Percentiles rank a stretch among this genome's conserved stretches.
These are phyloP conservation scores for Claviceps spartinae DNA, from an alignment of 2,329 filamentous ascomycete genomes.

Conservation along the genomic window DNA sequence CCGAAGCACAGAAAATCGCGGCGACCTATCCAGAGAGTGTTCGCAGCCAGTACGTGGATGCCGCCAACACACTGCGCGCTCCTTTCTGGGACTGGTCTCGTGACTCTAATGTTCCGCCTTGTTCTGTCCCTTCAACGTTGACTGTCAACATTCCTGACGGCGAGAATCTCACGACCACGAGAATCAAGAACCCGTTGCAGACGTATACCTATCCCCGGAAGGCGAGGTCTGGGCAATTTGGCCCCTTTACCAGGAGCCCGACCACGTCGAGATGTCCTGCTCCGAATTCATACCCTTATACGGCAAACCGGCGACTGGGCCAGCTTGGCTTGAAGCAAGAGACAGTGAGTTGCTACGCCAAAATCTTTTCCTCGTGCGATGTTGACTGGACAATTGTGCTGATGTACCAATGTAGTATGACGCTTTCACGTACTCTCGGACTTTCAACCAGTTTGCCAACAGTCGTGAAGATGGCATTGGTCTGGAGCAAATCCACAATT, in stretches of 20 bases:
- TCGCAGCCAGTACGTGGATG: slow-evolving; percentile 25
- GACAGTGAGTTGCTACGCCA: slow-evolving; percentile 21
- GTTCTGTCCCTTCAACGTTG: slow-evolving; percentile 21
- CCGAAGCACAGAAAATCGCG: slow-evolving; percentile 32
- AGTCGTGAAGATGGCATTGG: slow-evolving; percentile 23
- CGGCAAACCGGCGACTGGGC: slow-evolving; percentile 23
- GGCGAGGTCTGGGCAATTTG: slow-evolving; percentile 24
- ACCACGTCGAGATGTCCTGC: slow-evolving; percentile 26
- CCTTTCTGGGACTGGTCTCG: slow-evolving; percentile 44
- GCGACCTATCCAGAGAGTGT: slow-evolving; percentile 24
- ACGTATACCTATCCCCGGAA: slow-evolving; percentile 34
- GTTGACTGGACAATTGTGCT: background rate
- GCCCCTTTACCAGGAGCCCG: slow-evolving; percentile 13
- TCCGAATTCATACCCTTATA: slow-evolving; percentile 23
- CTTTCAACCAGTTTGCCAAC: slow-evolving; percentile 22
- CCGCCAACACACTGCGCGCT: slow-evolving; percentile 31
- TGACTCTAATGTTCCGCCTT: slow-evolving; percentile 27
- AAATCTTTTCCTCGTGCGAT: background rate
- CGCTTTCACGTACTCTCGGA: slow-evolving; percentile 22
- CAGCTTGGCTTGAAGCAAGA: slow-evolving; percentile 23
- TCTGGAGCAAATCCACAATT: slow-evolving; percentile 30
- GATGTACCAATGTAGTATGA: slow-evolving; percentile 21
- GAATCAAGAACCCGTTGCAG: slow-evolving; percentile 38
- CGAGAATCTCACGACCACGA: slow-evolving; percentile 14
- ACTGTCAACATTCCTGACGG: slow-evolving; percentile 28